These are phyloP conservation scores for Orbilia quercus DNA, from an alignment of 2,329 filamentous ascomycete genomes.

Conservation along the genomic window DNA sequence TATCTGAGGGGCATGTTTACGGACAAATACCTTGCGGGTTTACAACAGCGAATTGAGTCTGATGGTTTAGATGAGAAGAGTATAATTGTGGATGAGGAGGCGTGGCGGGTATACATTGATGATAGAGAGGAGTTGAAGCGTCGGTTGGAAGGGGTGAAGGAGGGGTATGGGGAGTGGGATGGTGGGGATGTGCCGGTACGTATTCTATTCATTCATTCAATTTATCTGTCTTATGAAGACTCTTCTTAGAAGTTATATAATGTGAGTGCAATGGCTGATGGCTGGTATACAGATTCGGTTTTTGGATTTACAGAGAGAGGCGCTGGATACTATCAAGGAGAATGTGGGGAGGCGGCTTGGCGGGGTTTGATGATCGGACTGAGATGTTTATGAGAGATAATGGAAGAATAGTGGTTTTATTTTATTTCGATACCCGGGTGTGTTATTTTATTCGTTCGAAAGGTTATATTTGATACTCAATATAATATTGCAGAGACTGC, in stretches of 20 bases:
- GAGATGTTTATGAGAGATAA: neutral
- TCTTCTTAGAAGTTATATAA: neutral
- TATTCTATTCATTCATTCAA: neutral
- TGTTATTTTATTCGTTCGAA: neutral
- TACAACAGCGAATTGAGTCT: constrained; percentile 23
- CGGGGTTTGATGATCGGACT: neutral
- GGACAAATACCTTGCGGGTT: constrained; percentile 19
- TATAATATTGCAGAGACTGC: too few species aligned
- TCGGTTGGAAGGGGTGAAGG: constrained; percentile 20
- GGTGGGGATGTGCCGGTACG: constrained; percentile 41
- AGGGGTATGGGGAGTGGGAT: constrained; percentile 43
- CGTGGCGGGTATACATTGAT: constrained; percentile 39
- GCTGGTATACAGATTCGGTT: constrained; percentile 51
- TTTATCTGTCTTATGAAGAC: too few species aligned
- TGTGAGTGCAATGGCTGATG: neutral
- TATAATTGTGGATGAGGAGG: constrained; percentile 47
- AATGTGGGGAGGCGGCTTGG: constrained; percentile 33
- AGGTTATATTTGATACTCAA: too few species aligned
- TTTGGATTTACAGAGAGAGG: constrained; percentile 43
- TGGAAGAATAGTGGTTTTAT: neutral
- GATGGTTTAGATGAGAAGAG: neutral
- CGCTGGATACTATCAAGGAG: constrained; percentile 52
- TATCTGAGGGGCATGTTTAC: constrained; percentile 45
- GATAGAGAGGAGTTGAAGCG: constrained; percentile 39
- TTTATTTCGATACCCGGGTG: constrained; percentile 1